These are phyloP conservation scores for Marasmius oreades DNA, from an alignment of 1,284 basidiomycete genomes.

Conservation along the genomic window DNA sequence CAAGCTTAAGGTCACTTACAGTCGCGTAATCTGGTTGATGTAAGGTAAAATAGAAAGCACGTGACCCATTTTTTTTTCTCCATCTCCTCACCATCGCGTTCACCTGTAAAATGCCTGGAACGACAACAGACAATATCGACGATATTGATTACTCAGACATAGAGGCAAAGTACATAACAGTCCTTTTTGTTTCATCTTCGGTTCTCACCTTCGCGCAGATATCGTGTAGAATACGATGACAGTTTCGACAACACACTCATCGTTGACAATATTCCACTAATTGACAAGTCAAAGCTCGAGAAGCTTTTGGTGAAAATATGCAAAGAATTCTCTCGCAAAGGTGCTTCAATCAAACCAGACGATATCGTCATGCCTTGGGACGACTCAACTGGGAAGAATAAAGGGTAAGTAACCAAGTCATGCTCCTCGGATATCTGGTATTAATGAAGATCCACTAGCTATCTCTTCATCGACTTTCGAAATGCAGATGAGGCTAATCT, in stretches of 20 bases:
- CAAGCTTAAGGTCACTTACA: too few relatives aligned
- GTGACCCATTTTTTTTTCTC: not conserved
- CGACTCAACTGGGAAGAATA: conserved; percentile 73
- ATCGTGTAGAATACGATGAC: conserved; percentile 76
- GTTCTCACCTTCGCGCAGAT: conserved; percentile 45
- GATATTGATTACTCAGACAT: conserved; percentile 94
- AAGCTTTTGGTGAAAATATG: conserved; percentile 76
- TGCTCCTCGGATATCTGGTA: not conserved
- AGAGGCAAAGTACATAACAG: conserved; percentile 73
- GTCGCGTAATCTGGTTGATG: too few relatives aligned
- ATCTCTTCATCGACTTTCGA: conserved; percentile 87
- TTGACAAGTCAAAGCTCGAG: conserved; percentile 80
- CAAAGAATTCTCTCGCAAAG: conserved; percentile 81
- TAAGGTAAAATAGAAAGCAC: too few relatives aligned
- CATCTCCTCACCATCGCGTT: not conserved
- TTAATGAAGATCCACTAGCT: conserved; percentile 45
- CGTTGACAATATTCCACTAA: conserved; percentile 83
- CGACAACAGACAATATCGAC: conserved; percentile 43
- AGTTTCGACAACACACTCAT: conserved; percentile 86
- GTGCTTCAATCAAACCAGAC: conserved; percentile 72
- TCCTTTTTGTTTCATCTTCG: not conserved
- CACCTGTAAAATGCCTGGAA: conserved; percentile 33
- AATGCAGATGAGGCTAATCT: conserved; percentile 78
- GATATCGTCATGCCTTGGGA: conserved; percentile 87
- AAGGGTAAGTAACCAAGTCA: conserved; percentile 61